Evolutionary conservation across 305 asterid genomes (phyloP).

Genomic region (Fraxinus baroniana): DNA sequence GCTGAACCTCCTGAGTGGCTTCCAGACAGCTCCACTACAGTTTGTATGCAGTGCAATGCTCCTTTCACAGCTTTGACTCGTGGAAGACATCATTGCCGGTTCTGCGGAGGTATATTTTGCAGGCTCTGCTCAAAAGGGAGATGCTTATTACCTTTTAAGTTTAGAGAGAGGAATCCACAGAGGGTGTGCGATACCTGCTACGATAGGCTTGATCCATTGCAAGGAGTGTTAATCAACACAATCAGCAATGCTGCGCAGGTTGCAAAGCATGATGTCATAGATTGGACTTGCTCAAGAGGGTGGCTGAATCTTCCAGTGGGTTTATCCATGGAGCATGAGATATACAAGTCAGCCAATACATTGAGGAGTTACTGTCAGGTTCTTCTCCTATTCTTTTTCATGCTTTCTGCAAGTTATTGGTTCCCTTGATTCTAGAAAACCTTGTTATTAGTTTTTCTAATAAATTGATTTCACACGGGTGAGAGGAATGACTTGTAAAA

Average conservation of each 20-base stretch:
- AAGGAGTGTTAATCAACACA: slow-evolving; percentile 75
- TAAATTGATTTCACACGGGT: slow-evolving; percentile 14
- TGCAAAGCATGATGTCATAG: slow-evolving; percentile 98
- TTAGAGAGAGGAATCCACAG: slow-evolving; percentile 92
- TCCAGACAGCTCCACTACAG: slow-evolving; percentile 77
- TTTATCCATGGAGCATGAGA: slow-evolving; percentile 91
- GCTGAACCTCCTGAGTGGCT: slow-evolving; percentile 99
- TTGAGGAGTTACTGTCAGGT: slow-evolving; percentile 84
- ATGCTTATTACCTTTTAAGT: slow-evolving; percentile 78
- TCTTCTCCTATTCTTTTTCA: slow-evolving; percentile 3
- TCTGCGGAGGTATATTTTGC: slow-evolving; percentile 92
- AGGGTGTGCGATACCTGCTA: slow-evolving; percentile 97
- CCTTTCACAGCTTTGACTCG: slow-evolving; percentile 87
- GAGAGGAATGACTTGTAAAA: slow-evolving; percentile 17
- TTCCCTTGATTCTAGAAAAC: not conserved
- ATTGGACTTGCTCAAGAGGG: slow-evolving; percentile 93
- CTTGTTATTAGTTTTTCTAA: slow-evolving; percentile 10
- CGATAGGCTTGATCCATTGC: slow-evolving; percentile 95
- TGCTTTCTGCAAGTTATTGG: not conserved
- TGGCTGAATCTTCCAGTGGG: slow-evolving; percentile 99
- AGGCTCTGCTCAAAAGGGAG: slow-evolving; percentile 92
- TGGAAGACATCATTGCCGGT: slow-evolving; percentile 97
- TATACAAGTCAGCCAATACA: slow-evolving; percentile 75
- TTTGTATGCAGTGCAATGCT: slow-evolving; percentile 92
- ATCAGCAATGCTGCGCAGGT: slow-evolving; percentile 85